A percentile compares a stretch with the other conserved stretches of the same genome.
phyloP scores from a whole-genome alignment of 2,329 filamentous ascomycete species.

The Ophiosphaerella herpotricha region DNA sequence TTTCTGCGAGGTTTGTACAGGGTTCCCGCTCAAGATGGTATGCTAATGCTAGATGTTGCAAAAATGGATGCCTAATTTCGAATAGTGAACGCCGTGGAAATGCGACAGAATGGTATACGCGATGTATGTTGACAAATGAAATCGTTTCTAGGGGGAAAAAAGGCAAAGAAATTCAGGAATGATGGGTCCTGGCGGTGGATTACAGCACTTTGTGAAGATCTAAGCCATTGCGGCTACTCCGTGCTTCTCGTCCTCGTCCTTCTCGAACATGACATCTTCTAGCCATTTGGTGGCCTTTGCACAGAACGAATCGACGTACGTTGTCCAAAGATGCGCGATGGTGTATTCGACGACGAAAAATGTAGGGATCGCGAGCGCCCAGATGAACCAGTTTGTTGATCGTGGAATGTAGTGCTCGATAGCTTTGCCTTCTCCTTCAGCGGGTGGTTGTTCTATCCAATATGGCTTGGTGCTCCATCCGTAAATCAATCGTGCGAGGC shows the following conservation, averaged over 20 bases:
- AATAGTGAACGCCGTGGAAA: slow-evolving; percentile 5
- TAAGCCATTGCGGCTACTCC: slow-evolving; percentile 33
- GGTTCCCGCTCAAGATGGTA: background rate
- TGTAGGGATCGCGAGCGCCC: slow-evolving; percentile 51
- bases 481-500: slow-evolving; percentile 59
- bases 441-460: slow-evolving; percentile 43
- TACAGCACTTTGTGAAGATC: background rate
- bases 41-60: background rate
- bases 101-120: slow-evolving; percentile 9
- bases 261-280: slow-evolving; percentile 55
- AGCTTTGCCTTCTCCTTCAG: slow-evolving; percentile 43
- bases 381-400: slow-evolving; percentile 44
- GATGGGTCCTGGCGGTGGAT: too few relatives aligned
- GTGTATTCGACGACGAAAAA: slow-evolving; percentile 56
- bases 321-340: slow-evolving; percentile 57
- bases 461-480: slow-evolving; percentile 55
- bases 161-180: background rate
- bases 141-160: slow-evolving; percentile 4
- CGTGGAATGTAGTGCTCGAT: slow-evolving; percentile 51
- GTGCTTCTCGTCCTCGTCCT: slow-evolving; percentile 47
- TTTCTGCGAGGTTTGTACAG: background rate
- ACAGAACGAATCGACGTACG: slow-evolving; percentile 57
- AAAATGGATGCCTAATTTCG: background rate
- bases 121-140: slow-evolving; percentile 6
- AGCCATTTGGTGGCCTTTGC: slow-evolving; percentile 54